Percentiles rank a stretch among this genome's conserved stretches.
Conservation (phyloP, 2,329 filamentous ascomycete genomes). For the Colletotrichum costaricense region DNA sequence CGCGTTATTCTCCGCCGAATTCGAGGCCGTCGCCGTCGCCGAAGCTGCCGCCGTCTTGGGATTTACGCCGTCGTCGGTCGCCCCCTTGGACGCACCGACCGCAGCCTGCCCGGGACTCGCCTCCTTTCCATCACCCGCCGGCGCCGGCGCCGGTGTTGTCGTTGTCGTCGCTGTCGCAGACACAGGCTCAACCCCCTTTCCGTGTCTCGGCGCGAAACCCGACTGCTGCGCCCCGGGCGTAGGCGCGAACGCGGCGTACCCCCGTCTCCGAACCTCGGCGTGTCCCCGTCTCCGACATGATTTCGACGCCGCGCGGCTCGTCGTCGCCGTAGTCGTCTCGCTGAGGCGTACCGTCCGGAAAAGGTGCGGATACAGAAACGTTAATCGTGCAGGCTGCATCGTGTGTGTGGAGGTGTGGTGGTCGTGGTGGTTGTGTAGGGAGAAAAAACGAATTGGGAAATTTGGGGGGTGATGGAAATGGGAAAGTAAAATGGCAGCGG, state of each 20-base stretch:
- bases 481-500: neutral
- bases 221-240: constrained; percentile 50
- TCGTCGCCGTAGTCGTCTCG: constrained; percentile 55
- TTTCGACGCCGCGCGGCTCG: constrained; percentile 43
- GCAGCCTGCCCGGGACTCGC: constrained; percentile 5
- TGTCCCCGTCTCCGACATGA: constrained; percentile 17
- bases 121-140: constrained; percentile 20
- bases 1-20: constrained; percentile 7
- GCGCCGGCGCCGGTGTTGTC: constrained; percentile 36
- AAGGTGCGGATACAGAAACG: constrained; percentile 76
- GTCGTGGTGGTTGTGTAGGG: neutral
- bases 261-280: constrained; percentile 41
- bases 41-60: constrained; percentile 38
- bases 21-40: constrained; percentile 27
- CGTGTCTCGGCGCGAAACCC: constrained; percentile 65
- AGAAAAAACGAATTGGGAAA: neutral
- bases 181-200: constrained; percentile 69
- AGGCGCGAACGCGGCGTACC: constrained; percentile 49
- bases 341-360: constrained; percentile 64
- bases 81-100: constrained; percentile 5
- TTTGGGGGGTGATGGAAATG: neutral
- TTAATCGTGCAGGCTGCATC: constrained; percentile 73
- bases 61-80: constrained; percentile 11
- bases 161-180: constrained; percentile 42
- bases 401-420: neutral